Evolutionary conservation across 495 filamentous ascomycete species (phyloP).

Genomic region (Daldinia concentrica): DNA sequence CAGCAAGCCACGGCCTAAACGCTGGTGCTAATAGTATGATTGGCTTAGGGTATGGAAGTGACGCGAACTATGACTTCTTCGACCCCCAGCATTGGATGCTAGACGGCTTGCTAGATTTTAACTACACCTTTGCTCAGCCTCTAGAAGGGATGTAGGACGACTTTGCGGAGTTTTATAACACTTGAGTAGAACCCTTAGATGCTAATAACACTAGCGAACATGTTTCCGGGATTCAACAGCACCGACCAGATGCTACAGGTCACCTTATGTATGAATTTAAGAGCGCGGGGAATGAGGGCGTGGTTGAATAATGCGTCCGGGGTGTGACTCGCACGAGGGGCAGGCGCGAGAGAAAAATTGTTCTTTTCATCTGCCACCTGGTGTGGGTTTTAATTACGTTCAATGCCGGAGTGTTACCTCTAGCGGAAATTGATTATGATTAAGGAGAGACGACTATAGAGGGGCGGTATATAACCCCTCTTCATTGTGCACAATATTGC

Average conservation of each 20-base stretch:
- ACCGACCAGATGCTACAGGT: neutral
- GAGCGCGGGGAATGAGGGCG: slow-evolving; percentile 17
- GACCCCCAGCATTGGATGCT: slow-evolving; percentile 92
- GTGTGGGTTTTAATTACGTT: slow-evolving; percentile 38
- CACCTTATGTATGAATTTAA: slow-evolving; percentile 13
- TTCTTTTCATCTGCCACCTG: slow-evolving; percentile 37
- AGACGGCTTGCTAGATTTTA: slow-evolving; percentile 83
- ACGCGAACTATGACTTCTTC: slow-evolving; percentile 81
- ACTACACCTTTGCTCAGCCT: slow-evolving; percentile 65
- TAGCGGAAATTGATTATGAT: slow-evolving; percentile 34
- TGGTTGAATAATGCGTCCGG: slow-evolving; percentile 13
- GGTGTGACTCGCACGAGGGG: slow-evolving; percentile 13
- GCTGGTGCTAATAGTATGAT: slow-evolving; percentile 51
- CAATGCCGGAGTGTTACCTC: slow-evolving; percentile 14
- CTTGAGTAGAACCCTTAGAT: neutral
- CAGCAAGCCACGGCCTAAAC: slow-evolving; percentile 55
- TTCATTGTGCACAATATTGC: slow-evolving; percentile 30
- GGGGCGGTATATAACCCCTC: slow-evolving; percentile 38
- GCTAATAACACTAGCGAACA: slow-evolving; percentile 1
- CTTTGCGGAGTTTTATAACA: neutral
- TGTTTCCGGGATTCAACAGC: neutral
- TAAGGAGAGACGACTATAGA: slow-evolving; percentile 24
- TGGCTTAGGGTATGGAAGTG: slow-evolving; percentile 63
- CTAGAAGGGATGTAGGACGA: slow-evolving; percentile 56
- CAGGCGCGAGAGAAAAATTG: slow-evolving; percentile 23